A percentile compares a stretch with the other conserved stretches of the same genome.
These are phyloP conservation scores for Hypoxylon sp. DNA, from an alignment of 2,329 filamentous ascomycete species.

Conservation along the genomic window DNA sequence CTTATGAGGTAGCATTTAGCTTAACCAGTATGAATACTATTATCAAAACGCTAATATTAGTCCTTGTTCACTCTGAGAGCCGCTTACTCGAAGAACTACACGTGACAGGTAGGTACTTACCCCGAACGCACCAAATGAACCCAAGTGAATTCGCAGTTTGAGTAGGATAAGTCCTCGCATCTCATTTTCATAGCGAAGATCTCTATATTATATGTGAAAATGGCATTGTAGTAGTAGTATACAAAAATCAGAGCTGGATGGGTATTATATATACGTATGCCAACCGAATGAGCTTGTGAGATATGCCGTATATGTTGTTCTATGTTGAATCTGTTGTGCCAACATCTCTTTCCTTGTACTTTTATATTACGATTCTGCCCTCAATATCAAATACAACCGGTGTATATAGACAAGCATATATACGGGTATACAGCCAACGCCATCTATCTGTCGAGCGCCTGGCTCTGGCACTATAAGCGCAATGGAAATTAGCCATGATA, in stretches of 20 bases:
- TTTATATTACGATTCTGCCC: neutral
- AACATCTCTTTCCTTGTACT: neutral
- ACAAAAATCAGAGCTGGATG: slow-evolving; percentile 36
- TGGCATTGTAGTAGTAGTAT: slow-evolving; percentile 14
- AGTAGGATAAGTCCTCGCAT: neutral
- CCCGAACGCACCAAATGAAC: neutral
- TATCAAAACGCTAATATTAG: neutral
- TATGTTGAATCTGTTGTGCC: neutral
- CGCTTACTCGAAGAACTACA: too few relatives aligned
- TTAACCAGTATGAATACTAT: neutral
- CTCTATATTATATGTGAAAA: slow-evolving; percentile 2
- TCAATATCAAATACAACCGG: neutral
- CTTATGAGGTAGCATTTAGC: slow-evolving; percentile 7
- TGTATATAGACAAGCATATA: slow-evolving; percentile 8
- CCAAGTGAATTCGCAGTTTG: neutral
- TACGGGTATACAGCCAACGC: neutral
- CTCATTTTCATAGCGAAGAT: neutral
- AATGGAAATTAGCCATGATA: slow-evolving; percentile 20
- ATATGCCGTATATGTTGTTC: slow-evolving; percentile 13
- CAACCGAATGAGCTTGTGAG: neutral
- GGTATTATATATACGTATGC: slow-evolving; percentile 13
- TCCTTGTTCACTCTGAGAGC: neutral
- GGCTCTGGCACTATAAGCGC: slow-evolving; percentile 67
- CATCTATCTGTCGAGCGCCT: slow-evolving; percentile 66
- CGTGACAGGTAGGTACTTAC: neutral